Conservation (phyloP, 2,329 filamentous ascomycete genomes). For the Lasiodiplodia citricola region DNA sequence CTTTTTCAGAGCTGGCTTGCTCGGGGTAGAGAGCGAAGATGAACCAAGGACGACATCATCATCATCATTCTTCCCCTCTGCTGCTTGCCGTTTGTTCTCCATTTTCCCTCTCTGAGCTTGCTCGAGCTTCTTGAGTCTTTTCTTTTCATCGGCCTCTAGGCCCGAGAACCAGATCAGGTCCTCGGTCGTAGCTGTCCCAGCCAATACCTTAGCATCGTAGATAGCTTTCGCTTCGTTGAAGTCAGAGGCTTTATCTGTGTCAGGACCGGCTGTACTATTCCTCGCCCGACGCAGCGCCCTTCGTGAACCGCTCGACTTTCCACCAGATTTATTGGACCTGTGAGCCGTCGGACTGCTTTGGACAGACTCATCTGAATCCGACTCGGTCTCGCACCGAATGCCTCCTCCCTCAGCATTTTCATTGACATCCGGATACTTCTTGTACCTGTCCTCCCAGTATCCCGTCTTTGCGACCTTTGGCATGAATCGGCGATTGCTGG, state of each 20-base stretch:
- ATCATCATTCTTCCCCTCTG: neutral
- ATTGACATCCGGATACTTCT: neutral
- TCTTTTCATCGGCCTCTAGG: neutral
- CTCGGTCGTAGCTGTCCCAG: neutral
- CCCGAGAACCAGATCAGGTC: conserved; percentile 2
- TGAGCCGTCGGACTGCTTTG: neutral
- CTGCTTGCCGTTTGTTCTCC: neutral
- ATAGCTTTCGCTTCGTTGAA: neutral
- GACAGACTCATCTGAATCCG: neutral
- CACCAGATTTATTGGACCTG: neutral
- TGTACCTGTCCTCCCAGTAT: neutral
- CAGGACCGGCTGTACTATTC: neutral
- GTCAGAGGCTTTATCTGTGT: neutral
- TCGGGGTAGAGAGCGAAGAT: no score
- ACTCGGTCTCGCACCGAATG: neutral
- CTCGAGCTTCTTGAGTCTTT: neutral
- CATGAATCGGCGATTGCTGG: neutral
- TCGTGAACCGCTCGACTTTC: neutral
- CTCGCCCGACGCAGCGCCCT: no score
- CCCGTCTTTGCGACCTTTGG: neutral
- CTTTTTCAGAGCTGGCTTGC: neutral
- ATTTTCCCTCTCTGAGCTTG: neutral
- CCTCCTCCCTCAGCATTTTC: conserved; percentile 2
- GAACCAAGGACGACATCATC: neutral
- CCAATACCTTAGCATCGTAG: neutral